Conservation (phyloP, 345 rosid genomes). For the Pseudoturritis turrita region DNA sequence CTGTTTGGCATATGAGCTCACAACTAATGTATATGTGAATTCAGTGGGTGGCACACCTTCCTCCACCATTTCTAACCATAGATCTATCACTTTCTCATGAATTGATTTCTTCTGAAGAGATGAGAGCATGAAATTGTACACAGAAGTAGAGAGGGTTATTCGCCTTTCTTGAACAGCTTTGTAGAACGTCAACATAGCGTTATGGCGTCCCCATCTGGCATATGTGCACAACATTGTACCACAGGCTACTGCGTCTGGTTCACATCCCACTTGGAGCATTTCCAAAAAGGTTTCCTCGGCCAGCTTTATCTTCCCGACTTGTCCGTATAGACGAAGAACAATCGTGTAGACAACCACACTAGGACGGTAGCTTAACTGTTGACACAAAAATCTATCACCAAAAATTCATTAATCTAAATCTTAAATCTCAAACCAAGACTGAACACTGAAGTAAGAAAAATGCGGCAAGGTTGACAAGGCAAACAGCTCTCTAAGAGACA, state of each 20-base stretch:
- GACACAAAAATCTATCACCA: slow-evolving; percentile 42
- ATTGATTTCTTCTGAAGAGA: slow-evolving; percentile 85
- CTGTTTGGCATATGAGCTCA: slow-evolving; percentile 64
- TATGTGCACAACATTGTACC: slow-evolving; percentile 92
- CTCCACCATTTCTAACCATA: slow-evolving; percentile 68
- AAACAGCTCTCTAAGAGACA: too few relatives aligned
- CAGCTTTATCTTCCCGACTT: slow-evolving; percentile 79
- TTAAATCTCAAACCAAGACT: background rate
- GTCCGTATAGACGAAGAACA: slow-evolving; percentile 71
- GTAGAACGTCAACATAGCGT: slow-evolving; percentile 70
- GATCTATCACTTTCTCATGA: slow-evolving; percentile 56
- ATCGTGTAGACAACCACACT: slow-evolving; percentile 73
- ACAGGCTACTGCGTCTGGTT: slow-evolving; percentile 90
- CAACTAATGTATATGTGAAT: slow-evolving; percentile 74
- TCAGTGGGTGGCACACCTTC: slow-evolving; percentile 50
- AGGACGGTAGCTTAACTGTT: slow-evolving; percentile 80
- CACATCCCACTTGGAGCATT: slow-evolving; percentile 88
- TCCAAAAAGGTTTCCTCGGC: slow-evolving; percentile 88
- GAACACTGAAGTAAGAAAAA: background rate
- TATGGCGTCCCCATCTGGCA: slow-evolving; percentile 92
- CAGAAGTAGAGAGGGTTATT: slow-evolving; percentile 50
- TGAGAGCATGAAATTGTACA: slow-evolving; percentile 87
- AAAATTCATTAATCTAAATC: slow-evolving; percentile 21
- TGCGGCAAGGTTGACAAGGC: too few relatives aligned
- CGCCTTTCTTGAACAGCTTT: slow-evolving; percentile 71